A percentile compares a stretch with the other conserved stretches of the same genome.
phyloP scores from a whole-genome alignment of 2,329 filamentous ascomycete species.

The Aspergillus jensenii region DNA sequence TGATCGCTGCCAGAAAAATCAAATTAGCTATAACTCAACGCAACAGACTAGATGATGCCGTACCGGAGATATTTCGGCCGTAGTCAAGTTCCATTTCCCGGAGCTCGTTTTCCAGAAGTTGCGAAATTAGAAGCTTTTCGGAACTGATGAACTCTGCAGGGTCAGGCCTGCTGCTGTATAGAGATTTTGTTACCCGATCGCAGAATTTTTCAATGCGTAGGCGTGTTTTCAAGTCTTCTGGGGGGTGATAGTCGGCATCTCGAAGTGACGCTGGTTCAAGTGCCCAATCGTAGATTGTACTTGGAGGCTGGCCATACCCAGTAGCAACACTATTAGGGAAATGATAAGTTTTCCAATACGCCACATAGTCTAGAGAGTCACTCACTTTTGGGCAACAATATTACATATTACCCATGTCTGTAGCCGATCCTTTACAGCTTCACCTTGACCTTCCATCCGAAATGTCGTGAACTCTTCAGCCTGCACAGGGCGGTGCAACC shows the following conservation, averaged over 20 bases:
- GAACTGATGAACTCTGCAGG: slow-evolving; percentile 49
- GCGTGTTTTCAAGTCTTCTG: slow-evolving; percentile 50
- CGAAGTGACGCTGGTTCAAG: slow-evolving; percentile 46
- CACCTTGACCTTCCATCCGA: slow-evolving; percentile 54
- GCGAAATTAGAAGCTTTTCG: slow-evolving; percentile 44
- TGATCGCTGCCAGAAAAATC: slow-evolving; percentile 34
- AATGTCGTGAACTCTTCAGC: slow-evolving; percentile 55
- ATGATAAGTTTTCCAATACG: slow-evolving; percentile 6
- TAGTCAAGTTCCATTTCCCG: slow-evolving; percentile 55
- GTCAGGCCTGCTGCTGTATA: slow-evolving; percentile 58
- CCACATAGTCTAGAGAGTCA: neutral
- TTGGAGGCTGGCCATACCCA: slow-evolving; percentile 63
- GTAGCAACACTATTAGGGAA: slow-evolving; percentile 54
- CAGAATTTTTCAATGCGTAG: slow-evolving; percentile 59
- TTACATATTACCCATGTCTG: slow-evolving; percentile 68
- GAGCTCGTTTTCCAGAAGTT: slow-evolving; percentile 45
- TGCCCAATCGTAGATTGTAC: slow-evolving; percentile 60
- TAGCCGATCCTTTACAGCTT: slow-evolving; percentile 62
- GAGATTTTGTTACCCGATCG: slow-evolving; percentile 55
- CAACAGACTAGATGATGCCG: neutral
- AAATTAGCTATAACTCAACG: slow-evolving; percentile 11
- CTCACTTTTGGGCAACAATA: slow-evolving; percentile 64
- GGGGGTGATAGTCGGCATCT: slow-evolving; percentile 48
- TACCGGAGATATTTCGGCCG: slow-evolving; percentile 37
- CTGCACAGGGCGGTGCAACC: slow-evolving; percentile 62